Evolutionary conservation across 2,329 filamentous ascomycete species (phyloP), one percentile per base, ranked within the genome.

Genomic region (Phialocephala subalpina): DNA sequence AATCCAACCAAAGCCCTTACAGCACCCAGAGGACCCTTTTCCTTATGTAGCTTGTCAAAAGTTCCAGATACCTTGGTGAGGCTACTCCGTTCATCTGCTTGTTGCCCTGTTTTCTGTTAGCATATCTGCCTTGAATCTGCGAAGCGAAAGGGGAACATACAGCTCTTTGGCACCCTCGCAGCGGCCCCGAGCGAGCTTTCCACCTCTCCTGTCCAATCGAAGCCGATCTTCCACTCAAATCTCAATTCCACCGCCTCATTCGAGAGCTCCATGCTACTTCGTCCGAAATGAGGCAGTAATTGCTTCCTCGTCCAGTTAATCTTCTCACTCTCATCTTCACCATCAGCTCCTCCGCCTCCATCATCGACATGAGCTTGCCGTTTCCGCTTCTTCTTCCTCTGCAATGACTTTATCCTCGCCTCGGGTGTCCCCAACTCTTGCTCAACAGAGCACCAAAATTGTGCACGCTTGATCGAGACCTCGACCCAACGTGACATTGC

Each of bases 131-230:
- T n/a, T n/a, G n/a, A 12, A 29, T 42, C 3, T 47, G 64, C 0
- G 49, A 36, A 35, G 29, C 29, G 22, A 40, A 35, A 49, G 20
- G 20, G 62, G 8, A 20, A 85, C 89, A 84, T 78, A 92, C 90
- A 92, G 74, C 85, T 86, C 8, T 80, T 82, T 0, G 90, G 90
- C 47, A 88, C 79, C 4, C 85, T 84, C 1, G 87, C 79, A 67
- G 86, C 75, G 12, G 89, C 80, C 4, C 78, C 79, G 18, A 92
- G 77, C 53, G 80, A 80, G 70, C 85, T 91, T 72, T 85, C 84
- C 4, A 88, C 90, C 73, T 92, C 90, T 6, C 90, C 90, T 0
- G 89, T 90, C 90, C 90, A 92, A 76, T 92, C 90, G 72, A 92
- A 91, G 1, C 78, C 77, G 52, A 91, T 87, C 56, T 77, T 80